Evolutionary conservation across 805 yeast genomes (phyloP), one percentile per base, ranked within the genome.

Genomic region (Tetrapisispora namnaoensis): DNA sequence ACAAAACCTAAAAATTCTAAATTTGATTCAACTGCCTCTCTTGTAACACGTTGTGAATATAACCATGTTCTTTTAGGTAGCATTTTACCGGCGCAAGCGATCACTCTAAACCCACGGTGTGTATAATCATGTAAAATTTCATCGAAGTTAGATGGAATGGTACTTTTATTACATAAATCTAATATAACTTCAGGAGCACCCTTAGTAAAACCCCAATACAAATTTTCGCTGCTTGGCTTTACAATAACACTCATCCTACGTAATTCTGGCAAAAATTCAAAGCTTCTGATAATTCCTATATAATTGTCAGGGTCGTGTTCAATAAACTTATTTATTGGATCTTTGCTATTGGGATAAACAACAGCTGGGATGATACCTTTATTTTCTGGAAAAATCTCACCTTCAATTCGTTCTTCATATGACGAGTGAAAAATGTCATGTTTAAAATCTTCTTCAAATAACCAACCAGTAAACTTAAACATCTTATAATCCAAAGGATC

Each of bases 101-200:
- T 93, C 1, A 93, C 97, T 61, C 99, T 80, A 63, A 82, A 88
- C 0, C 99, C 99, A 44, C 81, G 79, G 62, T 89, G 98, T 0
- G 99, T 93, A 63, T 93, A 93, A 50, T 82, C 75, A 58, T 88
- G 83, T 35, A 93, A 71, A 21, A 85, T 62, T 34, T 83, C 84
- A 22, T 83, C 82, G 62, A 77, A 93, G 58, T 89, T 78, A 1
- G 65, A 61, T 1, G 99, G 99, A 44, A 93, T 67, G 0, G 89
- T 70, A 18, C 75, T 78, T 1, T 83, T 79, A 16, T 71, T 69
- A 67, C 99, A 93, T 30, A 93, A 79, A 17, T 79, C 82, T 30
- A 76, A 71, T 75, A 93, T 86, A 11, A 90, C 86, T 62, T 93
- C 99, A 0, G 99, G 99, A 0, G 99, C 99, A 44, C 99, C 99